Evolutionary conservation across 2,329 filamentous ascomycete species (phyloP), one percentile per base, ranked within the genome.

Genomic region (Colletotrichum tropicale): DNA sequence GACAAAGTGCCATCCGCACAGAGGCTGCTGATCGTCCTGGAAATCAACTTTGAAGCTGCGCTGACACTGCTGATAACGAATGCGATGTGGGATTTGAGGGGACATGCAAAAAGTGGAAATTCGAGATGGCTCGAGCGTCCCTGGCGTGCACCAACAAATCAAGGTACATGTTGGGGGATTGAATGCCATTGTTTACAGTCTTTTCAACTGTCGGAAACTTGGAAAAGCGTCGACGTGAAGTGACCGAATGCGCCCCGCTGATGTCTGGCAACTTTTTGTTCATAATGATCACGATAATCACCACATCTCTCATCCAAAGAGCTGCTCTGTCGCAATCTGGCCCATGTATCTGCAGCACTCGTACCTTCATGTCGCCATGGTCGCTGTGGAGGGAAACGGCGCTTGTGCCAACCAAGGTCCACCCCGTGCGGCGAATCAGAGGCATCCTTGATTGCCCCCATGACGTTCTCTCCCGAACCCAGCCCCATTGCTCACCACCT

Each of bases 381-480:
- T 28, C 74, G 62, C 64, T 73, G 73, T 24, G 64, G 58, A 69
- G 64, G 48, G 74, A 73, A 69, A 74, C 70, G 64, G 74, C 74
- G 74, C 74, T 76, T 76, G 70, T 76, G 34, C 69, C 62, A 66
- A 38, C 48, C 58, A 76, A 68, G 65, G 56, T 61, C 65, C 74
- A 75, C 66, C 61, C 48, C 43, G 69, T 70, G 55, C 61, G 28
- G 8, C 76, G 71, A 78, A 78, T 78, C 76, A 77, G 26, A 64
- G 48, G 34, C n/a, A 28, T 15, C 56, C 43, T 48, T 75, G 32
- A n/a, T 56, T 66, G 76, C 52, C 66, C 76, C 69, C 76, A 78
- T 78, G 76, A 78, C 76, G 76, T 78, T 74, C 76, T 72, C 64
- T 30, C 67, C 68, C 68, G 38, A 74, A 67, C 75, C 75, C 67